Base-by-base conservation (phyloP, 768 basidiomycete genomes). In the Candolleomyces eurysporus region DNA sequence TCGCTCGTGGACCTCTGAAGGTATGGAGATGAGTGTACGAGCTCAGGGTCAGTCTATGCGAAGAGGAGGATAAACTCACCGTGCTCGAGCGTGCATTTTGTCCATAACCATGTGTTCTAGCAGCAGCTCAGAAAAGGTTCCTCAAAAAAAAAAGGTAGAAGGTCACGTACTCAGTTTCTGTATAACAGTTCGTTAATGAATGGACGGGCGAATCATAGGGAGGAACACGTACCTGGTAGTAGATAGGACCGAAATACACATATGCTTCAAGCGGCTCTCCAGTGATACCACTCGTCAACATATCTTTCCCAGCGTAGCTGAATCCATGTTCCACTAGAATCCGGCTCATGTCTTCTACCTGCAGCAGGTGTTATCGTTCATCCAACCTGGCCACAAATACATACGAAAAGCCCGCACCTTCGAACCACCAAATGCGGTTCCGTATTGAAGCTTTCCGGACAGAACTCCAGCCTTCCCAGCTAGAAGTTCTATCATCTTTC, bases 51-150 rank as follows among this genome's bases (percentile, higher is more conserved):
- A 11, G 19, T 42, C 48, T 16, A 48, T 49, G 39, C 48, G 58
- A n/a, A 31, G 11, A 48, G 17, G 21, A n/a, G 39, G 55, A 56
- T 42, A 56, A n/a, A 68, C 81, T 67, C 73, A 89, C 93, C 94
- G 90, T 55, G 97, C 95, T 61, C 97, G 89, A 65, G 97, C 97
- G 68, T 99, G 97, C 97, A 99, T 99, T 82, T 99, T 99, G 82
- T 99, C 97, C 89, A 98, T 91, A 55, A 98, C 96, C 96, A 98
- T 98, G 78, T 96, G 96, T 79, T 96, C 88, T 91, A 66, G 45
- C 48, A 43, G 11, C 60, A 22, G 40, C 19, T 60, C 31, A 51
- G n/a, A 19, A 51, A n/a, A 51, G 6, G 14, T 21, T 5, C 19
- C 5, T 19, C 21, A 31, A 51, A 51, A 2, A n/a, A n/a, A n/a